A percentile compares a stretch with the other conserved stretches of the same genome.
Evolutionary conservation across 169 alveolate species (phyloP).

Genomic region (Theileria luwenshuni): DNA sequence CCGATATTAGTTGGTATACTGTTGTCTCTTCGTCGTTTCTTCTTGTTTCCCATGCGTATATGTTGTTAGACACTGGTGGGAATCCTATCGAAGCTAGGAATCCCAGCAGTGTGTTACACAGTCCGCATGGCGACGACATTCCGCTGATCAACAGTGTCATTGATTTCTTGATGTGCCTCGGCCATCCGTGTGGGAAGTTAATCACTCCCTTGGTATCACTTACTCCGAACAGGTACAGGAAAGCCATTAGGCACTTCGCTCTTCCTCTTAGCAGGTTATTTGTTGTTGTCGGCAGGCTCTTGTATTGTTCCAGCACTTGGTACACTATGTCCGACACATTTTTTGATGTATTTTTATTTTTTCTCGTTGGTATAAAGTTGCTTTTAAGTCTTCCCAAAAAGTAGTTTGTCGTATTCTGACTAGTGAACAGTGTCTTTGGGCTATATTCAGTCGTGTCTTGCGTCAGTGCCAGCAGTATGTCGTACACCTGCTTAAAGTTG

Average conservation of each 20-base stretch:
- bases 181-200: conserved; percentile 86
- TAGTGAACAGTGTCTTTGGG: background rate
- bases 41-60: conserved; percentile 74
- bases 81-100: conserved; percentile 80
- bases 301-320: conserved; percentile 51
- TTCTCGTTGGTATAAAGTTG: background rate
- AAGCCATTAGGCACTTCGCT: conserved; percentile 76
- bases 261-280: conserved; percentile 31
- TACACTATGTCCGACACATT: conserved; percentile 29
- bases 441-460: conserved; percentile 23
- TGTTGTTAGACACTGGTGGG: conserved; percentile 80
- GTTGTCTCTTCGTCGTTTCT: conserved; percentile 67
- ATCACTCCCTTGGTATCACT: conserved; percentile 72
- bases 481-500: conserved; percentile 39
- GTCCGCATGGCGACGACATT: conserved; percentile 76
- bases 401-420: background rate
- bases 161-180: conserved; percentile 75
- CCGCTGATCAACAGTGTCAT: conserved; percentile 73
- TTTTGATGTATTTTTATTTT: background rate
- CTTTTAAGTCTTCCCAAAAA: background rate
- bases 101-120: conserved; percentile 80
- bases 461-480: conserved; percentile 49
- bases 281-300: conserved; percentile 22
- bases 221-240: conserved; percentile 79
- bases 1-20: conserved; percentile 55